These are phyloP conservation scores for Brassica balearica DNA, from an alignment of 441 rosid species.

Conservation along the genomic window DNA sequence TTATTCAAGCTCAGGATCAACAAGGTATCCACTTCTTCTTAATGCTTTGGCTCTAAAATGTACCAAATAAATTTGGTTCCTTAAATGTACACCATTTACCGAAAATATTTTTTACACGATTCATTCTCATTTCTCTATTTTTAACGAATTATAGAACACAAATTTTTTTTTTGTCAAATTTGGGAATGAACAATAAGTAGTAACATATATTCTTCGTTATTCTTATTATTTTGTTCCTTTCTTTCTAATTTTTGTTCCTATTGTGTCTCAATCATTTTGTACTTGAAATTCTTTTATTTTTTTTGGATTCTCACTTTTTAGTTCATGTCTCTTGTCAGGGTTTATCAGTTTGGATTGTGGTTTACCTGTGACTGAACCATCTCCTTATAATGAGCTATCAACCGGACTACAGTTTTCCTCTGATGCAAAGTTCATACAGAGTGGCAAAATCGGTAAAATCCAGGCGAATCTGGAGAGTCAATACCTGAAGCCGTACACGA, in stretches of 20 bases:
- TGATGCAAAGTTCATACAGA: conserved; percentile 4
- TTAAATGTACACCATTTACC: no score
- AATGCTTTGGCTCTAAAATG: background rate
- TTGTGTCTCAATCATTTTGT: background rate
- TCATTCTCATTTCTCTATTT: no score
- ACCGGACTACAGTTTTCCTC: conserved; percentile 11
- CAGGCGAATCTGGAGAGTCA: background rate
- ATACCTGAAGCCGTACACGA: background rate
- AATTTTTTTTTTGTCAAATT: no score
- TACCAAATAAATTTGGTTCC: no score
- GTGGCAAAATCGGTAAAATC: conserved; percentile 12
- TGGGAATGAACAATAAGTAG: no score
- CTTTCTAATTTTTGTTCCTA: no score
- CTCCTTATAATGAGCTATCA: background rate
- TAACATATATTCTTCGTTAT: no score
- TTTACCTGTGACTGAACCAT: background rate
- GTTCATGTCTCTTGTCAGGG: conserved; percentile 4
- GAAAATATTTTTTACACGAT: no score
- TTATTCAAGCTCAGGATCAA: conserved; percentile 27
- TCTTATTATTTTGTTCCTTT: no score
- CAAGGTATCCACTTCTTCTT: conserved; percentile 25
- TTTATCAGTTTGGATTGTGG: conserved; percentile 30
- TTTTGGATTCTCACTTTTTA: background rate
- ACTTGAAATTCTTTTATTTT: background rate
- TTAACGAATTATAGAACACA: no score